phyloP scores from a whole-genome alignment of 768 basidiomycete genomes.

The Lepiota venenata region DNA sequence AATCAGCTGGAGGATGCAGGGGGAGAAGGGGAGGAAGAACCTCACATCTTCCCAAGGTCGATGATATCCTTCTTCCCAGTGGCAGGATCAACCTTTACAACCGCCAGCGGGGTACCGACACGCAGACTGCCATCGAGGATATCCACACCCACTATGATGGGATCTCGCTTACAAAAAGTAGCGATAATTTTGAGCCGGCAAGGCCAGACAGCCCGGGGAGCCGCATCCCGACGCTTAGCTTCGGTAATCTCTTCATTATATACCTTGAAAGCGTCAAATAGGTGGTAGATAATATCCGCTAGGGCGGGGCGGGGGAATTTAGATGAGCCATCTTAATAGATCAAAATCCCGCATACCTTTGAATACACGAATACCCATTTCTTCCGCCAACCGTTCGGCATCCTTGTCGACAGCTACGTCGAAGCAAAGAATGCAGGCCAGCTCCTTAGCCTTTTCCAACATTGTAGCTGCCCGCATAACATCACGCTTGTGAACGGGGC shows the following conservation, averaged over 20 bases:
- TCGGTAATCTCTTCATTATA: conserved; percentile 92
- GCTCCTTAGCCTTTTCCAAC: conserved; percentile 94
- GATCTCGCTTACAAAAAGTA: conserved; percentile 96
- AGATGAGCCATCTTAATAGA: background rate
- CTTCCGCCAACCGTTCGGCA: conserved; percentile 86
- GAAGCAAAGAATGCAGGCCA: conserved; percentile 94
- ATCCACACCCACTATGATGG: conserved; percentile 95
- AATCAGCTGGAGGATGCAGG: conserved; percentile 2
- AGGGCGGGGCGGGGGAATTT: conserved; percentile 13
- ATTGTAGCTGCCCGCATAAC: conserved; percentile 90
- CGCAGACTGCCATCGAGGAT: conserved; percentile 91
- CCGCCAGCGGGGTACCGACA: conserved; percentile 92
- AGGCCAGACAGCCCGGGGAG: conserved; percentile 96
- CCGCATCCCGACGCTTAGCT: conserved; percentile 88
- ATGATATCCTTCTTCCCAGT: conserved; percentile 91
- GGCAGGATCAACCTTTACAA: conserved; percentile 85
- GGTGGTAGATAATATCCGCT: conserved; percentile 99
- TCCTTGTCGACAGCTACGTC: conserved; percentile 95
- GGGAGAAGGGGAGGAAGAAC: conserved; percentile 10
- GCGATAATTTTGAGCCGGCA: conserved; percentile 90
- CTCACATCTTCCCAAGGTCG: conserved; percentile 91
- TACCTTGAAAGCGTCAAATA: conserved; percentile 94
- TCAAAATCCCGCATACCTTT: conserved; percentile 55
- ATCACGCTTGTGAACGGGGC: conserved; percentile 94
- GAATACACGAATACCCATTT: conserved; percentile 92